phyloP scores from a whole-genome alignment of 192 early-diverging fungal genomes.

The Radiomyces spectabilis region DNA sequence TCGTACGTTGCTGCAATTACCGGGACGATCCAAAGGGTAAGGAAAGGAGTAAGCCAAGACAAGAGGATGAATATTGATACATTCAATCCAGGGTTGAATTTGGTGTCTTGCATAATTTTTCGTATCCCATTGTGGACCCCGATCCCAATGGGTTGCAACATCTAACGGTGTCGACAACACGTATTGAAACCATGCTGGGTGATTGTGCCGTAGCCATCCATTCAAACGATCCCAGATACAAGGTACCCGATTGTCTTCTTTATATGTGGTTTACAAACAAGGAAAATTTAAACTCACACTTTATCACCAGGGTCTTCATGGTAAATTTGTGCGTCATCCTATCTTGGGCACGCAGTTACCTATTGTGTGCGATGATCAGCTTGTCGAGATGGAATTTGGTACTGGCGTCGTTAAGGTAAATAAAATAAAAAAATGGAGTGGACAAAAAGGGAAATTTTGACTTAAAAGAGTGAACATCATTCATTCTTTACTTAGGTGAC shows the following conservation, averaged over 20 bases:
- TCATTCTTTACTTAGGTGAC: slow-evolving; percentile 58
- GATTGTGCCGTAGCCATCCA: slow-evolving; percentile 93
- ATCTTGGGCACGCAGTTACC: slow-evolving; percentile 71
- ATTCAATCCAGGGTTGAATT: slow-evolving; percentile 76
- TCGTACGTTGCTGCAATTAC: slow-evolving; percentile 60
- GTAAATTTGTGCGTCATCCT: slow-evolving; percentile 75
- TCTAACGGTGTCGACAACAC: slow-evolving; percentile 91
- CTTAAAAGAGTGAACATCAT: background rate
- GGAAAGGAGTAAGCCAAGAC: background rate
- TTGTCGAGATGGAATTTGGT: slow-evolving; percentile 88
- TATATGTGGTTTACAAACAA: no score
- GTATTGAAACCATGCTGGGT: slow-evolving; percentile 97
- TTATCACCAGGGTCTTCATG: slow-evolving; percentile 32
- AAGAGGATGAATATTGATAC: background rate
- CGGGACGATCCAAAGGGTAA: slow-evolving; percentile 66
- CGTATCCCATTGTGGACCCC: slow-evolving; percentile 77
- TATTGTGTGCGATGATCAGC: slow-evolving; percentile 73
- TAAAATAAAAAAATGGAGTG: background rate
- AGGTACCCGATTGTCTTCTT: slow-evolving; percentile 44
- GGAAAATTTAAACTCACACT: background rate
- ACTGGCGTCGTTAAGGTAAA: slow-evolving; percentile 93
- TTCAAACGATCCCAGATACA: slow-evolving; percentile 80
- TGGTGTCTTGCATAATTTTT: slow-evolving; percentile 85
- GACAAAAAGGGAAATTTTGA: background rate
- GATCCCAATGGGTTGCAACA: slow-evolving; percentile 39